Evolutionary conservation across 1,284 basidiomycete species (phyloP), one percentile per base, ranked within the genome.

Genomic region (Phlebopus sp.): DNA sequence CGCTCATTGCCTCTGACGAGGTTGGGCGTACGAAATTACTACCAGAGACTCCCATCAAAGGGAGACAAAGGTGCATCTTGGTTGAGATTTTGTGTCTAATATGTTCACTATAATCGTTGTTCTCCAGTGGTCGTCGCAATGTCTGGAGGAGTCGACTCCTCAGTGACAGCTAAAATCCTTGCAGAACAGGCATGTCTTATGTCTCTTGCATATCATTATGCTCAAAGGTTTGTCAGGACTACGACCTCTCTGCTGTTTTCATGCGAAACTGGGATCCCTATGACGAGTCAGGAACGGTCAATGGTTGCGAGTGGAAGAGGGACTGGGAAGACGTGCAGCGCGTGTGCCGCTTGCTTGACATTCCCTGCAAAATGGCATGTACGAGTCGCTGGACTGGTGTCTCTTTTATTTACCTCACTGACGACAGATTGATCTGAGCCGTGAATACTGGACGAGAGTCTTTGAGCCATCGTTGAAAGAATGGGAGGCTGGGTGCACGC

Each of bases 111-210:
- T 13, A 43, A 10, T 3, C 14, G 27, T 43, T 29, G 27, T 25
- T 11, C 42, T 10, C 21, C 50, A 92, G 92, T 97, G 39, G 81
- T 91, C 1, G 81, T 97, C 2, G 93, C 90, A 25, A 93, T 97
- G 88, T 97, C 92, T 0, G 96, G 96, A 31, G 96, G 96, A 1
- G 95, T 98, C 4, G 95, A 98, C 67, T 97, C 94, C 1, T 92
- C 90, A 3, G 90, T 94, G 5, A 76, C 87, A 1, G 89, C 92
- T 7, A 75, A 76, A 45, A 67, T 96, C 17, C 70, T 96, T n/a
- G 73, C 83, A 14, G 76, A 86, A 40, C 66, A 86, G 63, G 88
- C 87, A 15, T 35, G 65, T n/a, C n/a, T n/a, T n/a, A n/a, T n/a
- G n/a, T n/a, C 30, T 21, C 5, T 42, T 37, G 29, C 18, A 11